Base-by-base conservation (phyloP, 2,329 filamentous ascomycete species). In the Myriosclerotinia duriaeana region DNA sequence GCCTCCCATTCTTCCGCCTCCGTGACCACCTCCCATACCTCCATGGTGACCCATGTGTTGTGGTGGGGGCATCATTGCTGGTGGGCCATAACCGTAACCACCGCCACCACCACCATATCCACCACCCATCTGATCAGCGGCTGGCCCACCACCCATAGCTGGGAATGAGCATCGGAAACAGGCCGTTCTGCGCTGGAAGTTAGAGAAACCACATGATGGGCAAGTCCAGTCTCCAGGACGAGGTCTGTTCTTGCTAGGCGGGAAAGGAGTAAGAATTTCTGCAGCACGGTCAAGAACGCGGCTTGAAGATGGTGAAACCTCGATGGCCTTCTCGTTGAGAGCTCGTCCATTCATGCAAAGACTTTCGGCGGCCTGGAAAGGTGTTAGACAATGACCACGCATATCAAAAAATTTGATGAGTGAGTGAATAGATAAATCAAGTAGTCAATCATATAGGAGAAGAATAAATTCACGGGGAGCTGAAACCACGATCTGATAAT, bases 131-230 rank as follows among this genome's bases (percentile, higher is more conserved):
- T 34, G 30, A 34, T 92, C 90, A 66, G 81, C 80, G 52, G 85
- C 86, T 46, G 90, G 90, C 20, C 87, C 90, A 46, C 90, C 87
- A 69, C 89, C 89, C 78, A 96, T 92, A 36, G 95, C 94, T n/a
- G 95, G 94, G 87, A 96, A 99, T 1, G 93, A 97, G 83, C 95
- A 99, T 74, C 95, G 91, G 90, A 99, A 99, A 80, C 95, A 99
- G 63, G 94, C 95, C 22, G 95, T 98, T 73, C 95, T 92, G 75
- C 95, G 92, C 81, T 99, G 95, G 83, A 99, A 99, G 84, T 99
- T 99, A 75, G 93, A 97, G 82, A 99, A 99, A 69, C 95, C 95
- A 76, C 95, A 99, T 63, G 93, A 97, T 55, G 95, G 95, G 83
- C 95, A 99, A 68, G 94, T 98, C 95, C 95, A 99, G 80, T 99